Base-by-base conservation (phyloP, 2,329 filamentous ascomycete genomes). In the Botryotinia globosa region DNA sequence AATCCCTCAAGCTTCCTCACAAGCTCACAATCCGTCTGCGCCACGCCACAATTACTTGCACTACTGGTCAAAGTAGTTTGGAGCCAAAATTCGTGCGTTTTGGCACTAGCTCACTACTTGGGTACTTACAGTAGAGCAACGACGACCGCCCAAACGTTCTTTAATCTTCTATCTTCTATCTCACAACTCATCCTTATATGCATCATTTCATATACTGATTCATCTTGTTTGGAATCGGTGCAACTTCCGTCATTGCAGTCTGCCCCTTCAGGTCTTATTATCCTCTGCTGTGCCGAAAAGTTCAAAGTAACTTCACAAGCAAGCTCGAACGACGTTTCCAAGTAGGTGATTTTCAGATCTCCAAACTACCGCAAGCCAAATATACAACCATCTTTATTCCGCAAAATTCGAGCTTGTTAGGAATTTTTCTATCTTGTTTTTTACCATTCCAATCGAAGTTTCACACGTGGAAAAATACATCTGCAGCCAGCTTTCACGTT, bases 61-160 rank as follows among this genome's bases (percentile, higher is more conserved):
- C 48, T 29, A 32, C 39, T 56, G 32, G 32, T 66, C 64, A 66
- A 66, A 54, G 45, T 54, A 67, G 65, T 56, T 56, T 67, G 48
- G 48, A 56, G 48, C 65, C 45, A 67, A 67, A 56, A 67, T 18
- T 54, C 64, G 18, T 67, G 64, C 64, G 56, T 56, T 9, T 54
- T 54, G 34, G 22, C 32, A n/a, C 42, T 45, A 18, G 61, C 42
- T n/a, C 14, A 32, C 62, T 32, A 45, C 62, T 20, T 9, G n/a
- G n/a, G n/a, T 56, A 56, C 51, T 61, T 63, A n/a, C 37, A 42
- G 59, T n/a, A 25, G 22, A n/a, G 37, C 25, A 18, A 39, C 14
- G 39, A 48, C 34, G 37, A 54, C 25, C 25, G 37, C 48, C 34
- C 34, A 42, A 67, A 32, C 32, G 56, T 67, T 54, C 34, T 67